Evolutionary conservation across 2,329 filamentous ascomycete species (phyloP), one percentile per base, ranked within the genome.

Genomic region (Myriosclerotinia duriaeana): DNA sequence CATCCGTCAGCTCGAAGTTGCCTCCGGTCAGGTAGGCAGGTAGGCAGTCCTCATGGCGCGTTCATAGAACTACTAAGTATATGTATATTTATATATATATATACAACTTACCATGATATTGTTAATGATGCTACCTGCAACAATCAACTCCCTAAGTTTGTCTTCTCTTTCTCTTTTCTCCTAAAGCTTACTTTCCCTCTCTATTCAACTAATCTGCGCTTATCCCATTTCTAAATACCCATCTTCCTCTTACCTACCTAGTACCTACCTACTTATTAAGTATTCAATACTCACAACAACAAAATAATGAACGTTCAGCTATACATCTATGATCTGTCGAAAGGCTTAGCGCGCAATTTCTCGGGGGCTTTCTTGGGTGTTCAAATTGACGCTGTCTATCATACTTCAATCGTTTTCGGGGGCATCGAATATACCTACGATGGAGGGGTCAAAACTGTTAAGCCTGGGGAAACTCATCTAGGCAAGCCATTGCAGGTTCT

Each of bases 341-440:
- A 79, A 78, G 81, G 68, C 71, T 83, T 65, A 77, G 88, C 12
- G 80, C 84, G 20, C 83, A 86, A 71, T 80, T 84, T 74, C 20
- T 76, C 74, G 11, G 70, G 68, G 26, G 79, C 84, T 58, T 80
- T 90, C 55, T 83, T 89, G 5, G 88, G 88, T 1, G 85, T 83
- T 1, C 87, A 89, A 63, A 91, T 97, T 60, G 94, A 98, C 77
- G 95, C 95, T 64, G 87, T 99, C 64, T 98, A 98, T 73, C 95
- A 99, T 77, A 98, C 95, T 0, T 92, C 93, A 0, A 88, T 99
- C 64, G 89, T 97, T 53, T 82, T 98, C 50, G 85, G 88, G 63
- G 88, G 89, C n/a, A 84, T 89, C 61, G 95, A 99, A 78, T 97
- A 96, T 77, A 86, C 94, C 73, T 98, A 93, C 72, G 94, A 96